These are phyloP conservation scores for Haematococcus sp. DNA, from an alignment of 139 green algal genomes.

Conservation along the genomic window DNA sequence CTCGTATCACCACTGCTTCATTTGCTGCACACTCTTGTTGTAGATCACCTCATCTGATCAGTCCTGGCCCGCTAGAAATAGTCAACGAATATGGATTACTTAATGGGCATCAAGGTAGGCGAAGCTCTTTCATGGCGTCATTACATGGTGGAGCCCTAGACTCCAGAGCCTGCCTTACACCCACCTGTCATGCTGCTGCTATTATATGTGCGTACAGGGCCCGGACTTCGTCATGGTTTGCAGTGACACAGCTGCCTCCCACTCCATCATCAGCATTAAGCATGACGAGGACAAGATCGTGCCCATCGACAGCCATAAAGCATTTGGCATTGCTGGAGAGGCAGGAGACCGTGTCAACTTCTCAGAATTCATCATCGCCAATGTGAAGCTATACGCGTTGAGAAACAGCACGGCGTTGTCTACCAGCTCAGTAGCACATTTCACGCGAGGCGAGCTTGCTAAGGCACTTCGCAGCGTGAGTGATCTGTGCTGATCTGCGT, in stretches of 20 bases:
- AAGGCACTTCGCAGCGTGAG: constrained; percentile 83
- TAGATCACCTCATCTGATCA: too few species aligned
- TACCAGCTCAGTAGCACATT: constrained; percentile 91
- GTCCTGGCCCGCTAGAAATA: too few species aligned
- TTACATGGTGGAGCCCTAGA: not conserved
- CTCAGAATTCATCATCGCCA: constrained; percentile 85
- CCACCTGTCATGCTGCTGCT: not conserved
- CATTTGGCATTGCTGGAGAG: constrained; percentile 88
- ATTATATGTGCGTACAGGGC: constrained; percentile 24
- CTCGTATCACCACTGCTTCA: too few species aligned
- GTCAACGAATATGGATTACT: constrained; percentile 48
- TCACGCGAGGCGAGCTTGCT: constrained; percentile 89
- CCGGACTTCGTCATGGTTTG: constrained; percentile 96
- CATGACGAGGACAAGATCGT: constrained; percentile 95
- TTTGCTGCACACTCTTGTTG: too few species aligned
- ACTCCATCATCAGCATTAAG: constrained; percentile 97
- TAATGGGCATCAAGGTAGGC: constrained; percentile 52
- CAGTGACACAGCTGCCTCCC: constrained; percentile 81
- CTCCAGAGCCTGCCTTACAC: not conserved
- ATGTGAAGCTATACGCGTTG: constrained; percentile 90
- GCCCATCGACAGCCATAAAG: constrained; percentile 79
- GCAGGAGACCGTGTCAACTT: constrained; percentile 91
- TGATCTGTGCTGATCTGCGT: not conserved
- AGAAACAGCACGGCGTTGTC: constrained; percentile 77
- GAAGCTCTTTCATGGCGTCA: not conserved